Conservation (phyloP, 2,329 filamentous ascomycete species). For the Scytalidium sp. region DNA sequence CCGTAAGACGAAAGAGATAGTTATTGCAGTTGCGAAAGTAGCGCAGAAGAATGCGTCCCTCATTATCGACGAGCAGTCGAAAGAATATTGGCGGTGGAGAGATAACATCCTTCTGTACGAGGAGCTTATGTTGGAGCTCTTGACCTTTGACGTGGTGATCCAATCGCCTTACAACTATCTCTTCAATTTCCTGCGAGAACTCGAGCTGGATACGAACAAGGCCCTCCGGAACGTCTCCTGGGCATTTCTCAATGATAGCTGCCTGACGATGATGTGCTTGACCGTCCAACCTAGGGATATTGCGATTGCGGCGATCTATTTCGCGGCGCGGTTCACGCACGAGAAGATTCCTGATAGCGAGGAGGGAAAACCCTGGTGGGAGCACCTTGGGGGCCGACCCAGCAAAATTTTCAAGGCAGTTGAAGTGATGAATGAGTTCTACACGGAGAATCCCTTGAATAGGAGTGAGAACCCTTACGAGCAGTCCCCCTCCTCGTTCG, state of each 20-base stretch:
- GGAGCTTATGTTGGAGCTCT: slow-evolving; percentile 83
- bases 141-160: slow-evolving; percentile 92
- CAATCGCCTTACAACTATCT: slow-evolving; percentile 85
- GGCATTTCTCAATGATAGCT: slow-evolving; percentile 91
- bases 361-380: slow-evolving; percentile 83
- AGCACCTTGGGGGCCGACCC: slow-evolving; percentile 68
- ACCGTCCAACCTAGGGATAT: slow-evolving; percentile 77
- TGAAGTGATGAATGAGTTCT: slow-evolving; percentile 70
- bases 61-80: slow-evolving; percentile 92
- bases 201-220: slow-evolving; percentile 76
- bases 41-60: slow-evolving; percentile 92
- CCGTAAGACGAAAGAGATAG: slow-evolving; percentile 90
- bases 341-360: slow-evolving; percentile 73
- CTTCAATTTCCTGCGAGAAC: slow-evolving; percentile 73
- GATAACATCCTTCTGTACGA: slow-evolving; percentile 92
- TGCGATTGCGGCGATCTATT: slow-evolving; percentile 82
- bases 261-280: slow-evolving; percentile 79
- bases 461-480: slow-evolving; percentile 28
- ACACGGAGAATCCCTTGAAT: slow-evolving; percentile 59
- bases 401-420: slow-evolving; percentile 70
- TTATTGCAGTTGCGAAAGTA: slow-evolving; percentile 89
- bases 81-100: slow-evolving; percentile 97
- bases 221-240: slow-evolving; percentile 80
- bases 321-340: slow-evolving; percentile 72
- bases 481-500: slow-evolving; percentile 17